Base-by-base conservation (phyloP, 2,329 filamentous ascomycete species). In the Fusarium scirpi region DNA sequence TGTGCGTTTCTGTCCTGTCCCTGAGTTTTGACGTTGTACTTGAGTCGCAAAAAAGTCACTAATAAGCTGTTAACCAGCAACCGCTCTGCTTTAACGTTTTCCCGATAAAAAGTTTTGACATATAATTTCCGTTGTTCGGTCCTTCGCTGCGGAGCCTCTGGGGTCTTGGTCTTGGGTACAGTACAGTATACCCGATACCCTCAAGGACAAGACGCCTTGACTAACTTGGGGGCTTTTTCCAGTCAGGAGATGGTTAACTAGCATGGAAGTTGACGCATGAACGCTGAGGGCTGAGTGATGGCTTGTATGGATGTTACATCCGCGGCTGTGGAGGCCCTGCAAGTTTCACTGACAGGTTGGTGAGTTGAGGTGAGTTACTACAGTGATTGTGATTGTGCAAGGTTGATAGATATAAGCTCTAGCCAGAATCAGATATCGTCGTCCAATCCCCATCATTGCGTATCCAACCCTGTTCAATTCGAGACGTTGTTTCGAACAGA, bases 301-400 rank as follows among this genome's bases (percentile, higher is more conserved):
- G 20, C 34, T 58, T 59, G 47, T 34, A 34, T 56, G 53, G 43
- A 51, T 54, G 64, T 54, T 64, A 49, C 58, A 68, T 46, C 58
- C 32, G 53, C 30, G 25, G 47, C 43, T 59, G 62, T 59, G 58
- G 53, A 45, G 44, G 27, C 30, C 58, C 49, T 52, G 49, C 34
- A 40, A 46, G 65, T 68, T 68, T 68, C 58, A 59, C 41, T 30
- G 58, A 54, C 27, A 65, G 64, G 62, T 62, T 70, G 62, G 54
- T 66, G 45, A 70, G 49, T 52, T 52, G 49, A 52, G 49, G 32
- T 34, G 49, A 52, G 67, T 58, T 58, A 62, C 62, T 67, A 52
- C 49, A 44, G 29, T 62, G 48, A 66, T 46, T 66, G 44, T 60
- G 29, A 44, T 48, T 47, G 52, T 41, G 45, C 47, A 54, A 32